Conservation (phyloP, 495 filamentous ascomycete species). For the Diplogelasinospora grovesii region DNA sequence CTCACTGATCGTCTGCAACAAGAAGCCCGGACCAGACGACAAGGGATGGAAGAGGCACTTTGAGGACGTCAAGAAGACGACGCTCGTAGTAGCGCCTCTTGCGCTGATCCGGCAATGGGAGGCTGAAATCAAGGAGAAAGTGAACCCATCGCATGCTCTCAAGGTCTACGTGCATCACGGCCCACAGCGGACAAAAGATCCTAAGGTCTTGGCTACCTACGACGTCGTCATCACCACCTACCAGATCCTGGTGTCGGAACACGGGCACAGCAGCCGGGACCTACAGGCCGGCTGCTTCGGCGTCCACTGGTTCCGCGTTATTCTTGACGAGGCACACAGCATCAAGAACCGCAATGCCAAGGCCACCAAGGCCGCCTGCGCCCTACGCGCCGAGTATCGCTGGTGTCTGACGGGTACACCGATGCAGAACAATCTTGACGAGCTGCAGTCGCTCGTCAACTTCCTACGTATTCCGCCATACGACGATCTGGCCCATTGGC, state of each 20-base stretch:
- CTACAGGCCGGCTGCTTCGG: slow-evolving; percentile 80
- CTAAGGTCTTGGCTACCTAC: slow-evolving; percentile 66
- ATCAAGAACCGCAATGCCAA: slow-evolving; percentile 99
- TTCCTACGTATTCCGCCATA: slow-evolving; percentile 92
- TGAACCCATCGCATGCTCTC: slow-evolving; percentile 58
- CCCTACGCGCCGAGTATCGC: slow-evolving; percentile 72
- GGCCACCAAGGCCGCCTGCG: slow-evolving; percentile 79
- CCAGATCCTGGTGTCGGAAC: slow-evolving; percentile 86
- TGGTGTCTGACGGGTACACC: slow-evolving; percentile 97
- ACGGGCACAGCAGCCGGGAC: slow-evolving; percentile 52
- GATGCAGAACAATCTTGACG: slow-evolving; percentile 97
- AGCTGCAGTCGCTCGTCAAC: slow-evolving; percentile 85
- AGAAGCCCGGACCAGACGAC: slow-evolving; percentile 51
- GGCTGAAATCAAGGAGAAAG: slow-evolving; percentile 75
- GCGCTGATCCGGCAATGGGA: slow-evolving; percentile 98
- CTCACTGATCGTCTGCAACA: slow-evolving; percentile 73
- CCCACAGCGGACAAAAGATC: slow-evolving; percentile 69
- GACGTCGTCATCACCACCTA: slow-evolving; percentile 98
- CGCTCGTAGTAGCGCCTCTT: slow-evolving; percentile 88
- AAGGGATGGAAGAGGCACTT: slow-evolving; percentile 54
- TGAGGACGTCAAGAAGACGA: slow-evolving; percentile 62
- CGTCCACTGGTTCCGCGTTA: slow-evolving; percentile 88
- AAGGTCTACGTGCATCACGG: slow-evolving; percentile 88
- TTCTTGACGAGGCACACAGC: slow-evolving; percentile 93
- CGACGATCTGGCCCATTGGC: slow-evolving; percentile 74